Evolutionary conservation across 2,329 filamentous ascomycete species (phyloP), one percentile per base, ranked within the genome.

Genomic region (Microdochium trichocladiopsis): DNA sequence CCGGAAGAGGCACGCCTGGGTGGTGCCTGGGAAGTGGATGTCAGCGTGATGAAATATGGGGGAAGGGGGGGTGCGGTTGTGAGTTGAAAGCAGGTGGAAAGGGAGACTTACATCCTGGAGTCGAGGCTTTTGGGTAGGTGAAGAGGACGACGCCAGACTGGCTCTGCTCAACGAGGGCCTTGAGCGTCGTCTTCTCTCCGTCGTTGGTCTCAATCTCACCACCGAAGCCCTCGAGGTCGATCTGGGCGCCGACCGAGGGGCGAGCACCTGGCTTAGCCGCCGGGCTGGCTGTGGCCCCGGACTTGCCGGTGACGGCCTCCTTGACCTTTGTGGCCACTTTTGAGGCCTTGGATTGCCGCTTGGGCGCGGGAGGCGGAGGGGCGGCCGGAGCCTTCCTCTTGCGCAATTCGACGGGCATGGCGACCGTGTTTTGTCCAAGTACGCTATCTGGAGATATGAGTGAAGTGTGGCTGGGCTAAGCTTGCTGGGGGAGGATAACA

Each of bases 51-150:
- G 9, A 23, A 11, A 22, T 45, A 18, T 23, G 41, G 6, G 33
- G 14, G 33, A 37, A n/a, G n/a, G n/a, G n/a, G n/a, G n/a, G n/a
- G n/a, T n/a, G n/a, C n/a, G n/a, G n/a, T n/a, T n/a, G n/a, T n/a
- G n/a, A n/a, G n/a, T n/a, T n/a, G n/a, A n/a, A n/a, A n/a, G n/a
- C 41, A 8, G 36, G 22, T 18, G 41, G 16, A 41, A 14, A 4
- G 21, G 53, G n/a, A 52, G 67, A 74, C 90, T 82, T 83, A 96
- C 93, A 97, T 57, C 93, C 93, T 36, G 90, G 90, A 22, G 94
- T 99, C 25, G 88, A 94, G 12, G 94, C 94, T 73, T 88, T 95
- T 54, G 94, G 94, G 66, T 97, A 97, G 28, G 92, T 96, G 70
- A 99, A 96, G 25, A 97, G 74, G 31, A 96, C 90, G 45, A 97